A percentile compares a stretch with the other conserved stretches of the same genome.
These are phyloP conservation scores for Kwoniella dejecticola DNA, from an alignment of 768 basidiomycete genomes.

Conservation along the genomic window DNA sequence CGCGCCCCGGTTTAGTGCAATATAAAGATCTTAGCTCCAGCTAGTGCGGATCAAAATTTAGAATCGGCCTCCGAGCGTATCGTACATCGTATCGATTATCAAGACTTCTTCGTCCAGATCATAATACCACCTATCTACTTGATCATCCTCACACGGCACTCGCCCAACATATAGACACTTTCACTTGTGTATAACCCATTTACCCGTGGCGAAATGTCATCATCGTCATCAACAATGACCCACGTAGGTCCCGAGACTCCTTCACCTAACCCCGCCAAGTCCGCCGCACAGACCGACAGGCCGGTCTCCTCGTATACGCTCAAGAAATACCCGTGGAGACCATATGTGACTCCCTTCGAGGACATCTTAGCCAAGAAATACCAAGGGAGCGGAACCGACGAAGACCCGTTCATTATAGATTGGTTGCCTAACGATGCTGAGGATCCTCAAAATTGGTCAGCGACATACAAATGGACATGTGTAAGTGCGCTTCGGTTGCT, in stretches of 20 bases:
- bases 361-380: conserved; percentile 42
- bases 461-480: conserved; percentile 46
- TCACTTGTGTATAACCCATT: not conserved
- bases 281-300: conserved; percentile 8
- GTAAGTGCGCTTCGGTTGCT: conserved; percentile 3
- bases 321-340: conserved; percentile 43
- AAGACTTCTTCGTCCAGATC: too few species aligned
- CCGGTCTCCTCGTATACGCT: conserved; percentile 32
- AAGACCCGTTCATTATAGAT: conserved; percentile 53
- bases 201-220: conserved; percentile 8
- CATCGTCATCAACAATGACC: conserved; percentile 19
- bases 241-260: conserved; percentile 6
- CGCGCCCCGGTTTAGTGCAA: too few species aligned
- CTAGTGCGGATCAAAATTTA: too few species aligned
- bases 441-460: conserved; percentile 50
- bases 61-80: too few species aligned
- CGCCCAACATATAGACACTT: too few species aligned
- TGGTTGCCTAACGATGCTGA: conserved; percentile 52
- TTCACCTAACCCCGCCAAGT: not conserved
- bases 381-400: conserved; percentile 46
- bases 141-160: too few species aligned
- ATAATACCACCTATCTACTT: too few species aligned
- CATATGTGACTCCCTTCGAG: conserved; percentile 45
- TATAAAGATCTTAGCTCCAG: too few species aligned
- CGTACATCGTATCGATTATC: not conserved